Evolutionary conservation across 176 grass and related monocot genomes (phyloP), one percentile per base, ranked within the genome.

Genomic region (Microstegium vimineum): DNA sequence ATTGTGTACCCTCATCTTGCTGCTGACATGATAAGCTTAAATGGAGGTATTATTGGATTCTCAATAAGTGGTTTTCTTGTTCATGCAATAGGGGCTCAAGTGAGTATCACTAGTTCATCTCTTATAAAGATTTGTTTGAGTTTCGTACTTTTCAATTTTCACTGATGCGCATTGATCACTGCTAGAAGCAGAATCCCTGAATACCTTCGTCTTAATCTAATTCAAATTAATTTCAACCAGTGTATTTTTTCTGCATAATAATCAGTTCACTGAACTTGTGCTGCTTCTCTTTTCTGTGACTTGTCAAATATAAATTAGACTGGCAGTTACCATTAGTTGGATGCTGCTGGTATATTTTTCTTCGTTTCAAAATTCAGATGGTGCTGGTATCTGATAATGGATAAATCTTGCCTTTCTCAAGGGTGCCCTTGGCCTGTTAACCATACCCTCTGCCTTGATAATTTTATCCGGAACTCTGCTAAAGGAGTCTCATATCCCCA

Each of bases 51-150:
- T 84, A 78, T 97, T 84, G 94, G 94, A 66, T 97, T 91, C 41
- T 93, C 94, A 17, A 89, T 90, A 71, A 97, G 94, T 78, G 94
- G 94, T 23, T 74, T 91, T 80, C 94, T 97, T 54, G 83, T 97
- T 52, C 88, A 94, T 88, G 89, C 91, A 73, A 91, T 97, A 51
- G 91, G 94, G 33, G 81, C 94, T 38, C 79, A 97, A 83, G 91
- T 97, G 59, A 89, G 88, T 74, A 74, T 78, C 33, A 12, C 46
- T 15, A 70, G 71, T 68, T 87, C 64, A 87, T 25, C 20, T 20
- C 25, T 22, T 37, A 72, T 27, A 71, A 46, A 49, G 11, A 56
- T 56, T 14, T 57, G 49, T 40, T 61, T 8, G 15, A 0, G 10
- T 27, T 71, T 69, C 13, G 5, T 71, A 54, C 13, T 79, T 76